A percentile compares a stretch with the other conserved stretches of the same genome.
Conservation (phyloP, 2,329 filamentous ascomycete genomes). For the Scedosporium minutisporum region DNA sequence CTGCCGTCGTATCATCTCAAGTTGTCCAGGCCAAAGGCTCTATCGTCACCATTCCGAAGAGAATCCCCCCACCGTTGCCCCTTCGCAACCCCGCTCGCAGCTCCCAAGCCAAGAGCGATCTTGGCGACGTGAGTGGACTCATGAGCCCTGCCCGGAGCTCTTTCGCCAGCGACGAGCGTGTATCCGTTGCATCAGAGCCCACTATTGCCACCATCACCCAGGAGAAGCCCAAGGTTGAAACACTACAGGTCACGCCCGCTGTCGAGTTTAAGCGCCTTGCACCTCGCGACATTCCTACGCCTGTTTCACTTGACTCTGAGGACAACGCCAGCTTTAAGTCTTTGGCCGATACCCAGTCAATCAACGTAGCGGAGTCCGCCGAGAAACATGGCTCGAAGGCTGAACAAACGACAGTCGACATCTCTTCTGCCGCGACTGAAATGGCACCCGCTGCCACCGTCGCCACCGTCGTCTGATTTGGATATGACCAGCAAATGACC, state of each 20-base stretch:
- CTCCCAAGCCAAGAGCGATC: conserved; percentile 41
- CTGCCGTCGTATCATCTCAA: conserved; percentile 50
- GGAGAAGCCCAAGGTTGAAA: not conserved
- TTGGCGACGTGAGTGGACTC: conserved; percentile 47
- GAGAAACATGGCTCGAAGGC: not conserved
- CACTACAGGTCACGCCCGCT: not conserved
- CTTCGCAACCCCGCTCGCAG: conserved; percentile 62
- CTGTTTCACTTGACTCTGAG: not conserved
- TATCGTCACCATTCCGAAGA: conserved; percentile 76
- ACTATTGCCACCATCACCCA: not conserved
- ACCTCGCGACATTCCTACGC: not conserved
- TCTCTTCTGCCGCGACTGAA: not conserved
- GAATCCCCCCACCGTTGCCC: conserved; percentile 67
- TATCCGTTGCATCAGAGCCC: not conserved
- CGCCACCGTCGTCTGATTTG: not conserved
- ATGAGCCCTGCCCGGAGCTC: conserved; percentile 42
- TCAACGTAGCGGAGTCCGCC: not conserved
- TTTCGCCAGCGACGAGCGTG: conserved; percentile 20
- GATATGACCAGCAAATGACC: not conserved
- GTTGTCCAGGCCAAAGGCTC: conserved; percentile 64
- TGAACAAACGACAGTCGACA: not conserved
- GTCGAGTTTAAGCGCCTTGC: not conserved
- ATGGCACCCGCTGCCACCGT: not conserved
- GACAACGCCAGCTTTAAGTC: conserved; percentile 1
- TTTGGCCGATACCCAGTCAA: not conserved